Evolutionary conservation across 805 yeast genomes (phyloP).

Genomic region (Candida bentonensis): DNA sequence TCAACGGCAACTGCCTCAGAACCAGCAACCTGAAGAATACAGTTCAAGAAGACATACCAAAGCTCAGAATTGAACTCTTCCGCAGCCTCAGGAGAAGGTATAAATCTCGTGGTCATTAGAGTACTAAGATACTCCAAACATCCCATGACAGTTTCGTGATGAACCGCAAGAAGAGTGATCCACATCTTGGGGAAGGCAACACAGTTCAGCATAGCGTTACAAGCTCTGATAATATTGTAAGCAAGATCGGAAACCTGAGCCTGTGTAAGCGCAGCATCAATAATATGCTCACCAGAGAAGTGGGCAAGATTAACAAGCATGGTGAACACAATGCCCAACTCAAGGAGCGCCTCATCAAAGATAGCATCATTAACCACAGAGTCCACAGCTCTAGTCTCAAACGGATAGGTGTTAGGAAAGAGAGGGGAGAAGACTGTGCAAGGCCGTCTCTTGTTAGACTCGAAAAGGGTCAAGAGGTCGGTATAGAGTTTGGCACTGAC

Average conservation of each 20-base stretch:
- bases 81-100: conserved; percentile 37
- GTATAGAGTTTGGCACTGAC: conserved; percentile 16
- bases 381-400: conserved; percentile 51
- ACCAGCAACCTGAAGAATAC: conserved; percentile 43
- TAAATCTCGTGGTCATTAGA: conserved; percentile 33
- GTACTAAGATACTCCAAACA: conserved; percentile 28
- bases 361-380: conserved; percentile 57
- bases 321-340: conserved; percentile 43
- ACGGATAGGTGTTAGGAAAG: conserved; percentile 59
- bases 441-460: conserved; percentile 43
- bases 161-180: conserved; percentile 40
- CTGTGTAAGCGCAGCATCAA: conserved; percentile 12
- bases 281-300: conserved; percentile 10
- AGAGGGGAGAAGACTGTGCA: conserved; percentile 37
- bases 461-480: conserved; percentile 13
- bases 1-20: conserved; percentile 59
- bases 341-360: conserved; percentile 59
- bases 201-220: conserved; percentile 16
- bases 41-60: conserved; percentile 56
- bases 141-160: conserved; percentile 18
- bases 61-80: conserved; percentile 42
- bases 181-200: conserved; percentile 37
- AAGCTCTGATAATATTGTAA: conserved; percentile 15
- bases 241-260: conserved; percentile 16
- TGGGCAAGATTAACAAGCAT: conserved; percentile 15